A percentile compares a stretch with the other conserved stretches of the same genome.
phyloP scores from a whole-genome alignment of 2,329 filamentous ascomycete species.

The Botrytis tulipae region DNA sequence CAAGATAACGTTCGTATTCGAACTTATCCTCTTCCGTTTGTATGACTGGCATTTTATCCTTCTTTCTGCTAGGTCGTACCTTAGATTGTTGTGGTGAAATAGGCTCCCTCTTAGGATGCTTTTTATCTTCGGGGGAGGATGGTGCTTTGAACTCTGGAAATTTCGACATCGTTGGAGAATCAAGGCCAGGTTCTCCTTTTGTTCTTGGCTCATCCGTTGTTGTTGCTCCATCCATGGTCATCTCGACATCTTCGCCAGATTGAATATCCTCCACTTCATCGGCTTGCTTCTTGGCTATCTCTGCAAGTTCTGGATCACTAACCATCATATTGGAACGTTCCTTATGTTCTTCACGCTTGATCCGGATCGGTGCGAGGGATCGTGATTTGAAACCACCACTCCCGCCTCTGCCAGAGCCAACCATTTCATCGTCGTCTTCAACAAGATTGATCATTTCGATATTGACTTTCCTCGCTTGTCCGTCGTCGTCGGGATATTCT shows the following conservation, averaged over 20 bases:
- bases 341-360: constrained; percentile 37
- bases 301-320: constrained; percentile 26
- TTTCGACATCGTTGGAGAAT: constrained; percentile 14
- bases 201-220: not conserved
- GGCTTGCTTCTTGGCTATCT: constrained; percentile 18
- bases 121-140: constrained; percentile 20
- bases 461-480: constrained; percentile 30
- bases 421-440: constrained; percentile 26
- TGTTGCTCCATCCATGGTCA: not conserved
- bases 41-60: constrained; percentile 41
- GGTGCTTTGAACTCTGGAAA: constrained; percentile 14
- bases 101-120: constrained; percentile 11
- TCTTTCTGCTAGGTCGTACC: constrained; percentile 2
- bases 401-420: constrained; percentile 19
- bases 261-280: constrained; percentile 16
- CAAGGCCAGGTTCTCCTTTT: constrained; percentile 12
- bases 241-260: constrained; percentile 5
- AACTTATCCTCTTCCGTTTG: constrained; percentile 53
- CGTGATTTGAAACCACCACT: constrained; percentile 24
- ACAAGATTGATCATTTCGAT: constrained; percentile 36
- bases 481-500: constrained; percentile 34
- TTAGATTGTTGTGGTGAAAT: not conserved
- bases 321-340: constrained; percentile 30
- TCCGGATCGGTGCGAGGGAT: constrained; percentile 34
- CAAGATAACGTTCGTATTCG: constrained; percentile 49